Conservation (phyloP, 306 rosid species). For the Lathyrus tuberosus region DNA sequence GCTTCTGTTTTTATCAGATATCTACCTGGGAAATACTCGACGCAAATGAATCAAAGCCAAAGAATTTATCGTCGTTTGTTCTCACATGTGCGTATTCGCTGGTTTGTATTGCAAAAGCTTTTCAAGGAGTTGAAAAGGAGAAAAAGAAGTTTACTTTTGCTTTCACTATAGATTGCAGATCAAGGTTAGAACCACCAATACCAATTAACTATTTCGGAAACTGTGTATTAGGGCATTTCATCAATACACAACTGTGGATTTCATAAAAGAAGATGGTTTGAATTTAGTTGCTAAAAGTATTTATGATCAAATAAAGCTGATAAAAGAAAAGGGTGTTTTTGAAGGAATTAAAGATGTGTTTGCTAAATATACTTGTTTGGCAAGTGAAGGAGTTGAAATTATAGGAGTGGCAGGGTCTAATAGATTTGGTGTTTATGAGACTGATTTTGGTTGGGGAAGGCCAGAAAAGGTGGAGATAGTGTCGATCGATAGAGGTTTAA, state of each 20-base stretch:
- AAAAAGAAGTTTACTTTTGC: background rate
- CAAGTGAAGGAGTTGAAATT: background rate
- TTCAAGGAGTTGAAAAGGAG: background rate
- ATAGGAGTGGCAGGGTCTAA: conserved; percentile 51
- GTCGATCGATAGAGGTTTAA: conserved; percentile 31
- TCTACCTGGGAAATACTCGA: conserved; percentile 26
- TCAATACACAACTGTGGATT: conserved; percentile 1
- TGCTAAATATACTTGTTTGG: background rate
- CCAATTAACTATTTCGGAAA: conserved; percentile 28
- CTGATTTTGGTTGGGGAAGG: conserved; percentile 60
- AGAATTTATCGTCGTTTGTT: conserved; percentile 42
- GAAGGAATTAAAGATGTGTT: too few species aligned
- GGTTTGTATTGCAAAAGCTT: conserved; percentile 42
- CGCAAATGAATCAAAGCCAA: background rate
- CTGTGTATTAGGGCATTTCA: background rate
- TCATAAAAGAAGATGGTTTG: conserved; percentile 25
- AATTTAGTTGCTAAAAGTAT: background rate
- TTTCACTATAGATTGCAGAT: conserved; percentile 25
- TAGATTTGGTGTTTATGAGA: conserved; percentile 44
- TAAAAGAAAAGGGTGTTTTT: too few species aligned
- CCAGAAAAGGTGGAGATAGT: conserved; percentile 50
- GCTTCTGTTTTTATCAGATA: too few species aligned
- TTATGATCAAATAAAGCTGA: too few species aligned
- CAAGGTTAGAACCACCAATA: conserved; percentile 33
- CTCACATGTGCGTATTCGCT: conserved; percentile 37